Evolutionary conservation across 2,329 filamentous ascomycete species (phyloP).

Genomic region (Aspergillus versicolor): DNA sequence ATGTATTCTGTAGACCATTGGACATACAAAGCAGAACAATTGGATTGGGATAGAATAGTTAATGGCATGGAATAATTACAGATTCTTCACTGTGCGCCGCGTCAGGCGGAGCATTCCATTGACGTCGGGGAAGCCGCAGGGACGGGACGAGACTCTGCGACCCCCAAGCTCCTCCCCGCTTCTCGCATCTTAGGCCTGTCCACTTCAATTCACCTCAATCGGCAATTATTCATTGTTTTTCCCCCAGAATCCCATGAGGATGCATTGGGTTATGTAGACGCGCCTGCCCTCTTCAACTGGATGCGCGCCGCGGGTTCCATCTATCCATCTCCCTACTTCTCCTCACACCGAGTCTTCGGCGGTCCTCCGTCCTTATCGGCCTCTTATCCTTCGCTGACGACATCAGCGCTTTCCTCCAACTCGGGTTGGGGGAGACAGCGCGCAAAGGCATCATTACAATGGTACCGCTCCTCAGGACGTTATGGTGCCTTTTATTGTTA

Average conservation of each 20-base stretch:
- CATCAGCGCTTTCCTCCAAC: not conserved
- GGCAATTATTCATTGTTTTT: not conserved
- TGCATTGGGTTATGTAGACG: slow-evolving; percentile 8
- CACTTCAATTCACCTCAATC: not conserved
- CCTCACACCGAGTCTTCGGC: not conserved
- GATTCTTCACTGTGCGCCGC: not conserved
- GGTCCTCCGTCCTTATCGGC: not conserved
- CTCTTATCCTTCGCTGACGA: slow-evolving; percentile 8
- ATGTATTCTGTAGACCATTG: not conserved
- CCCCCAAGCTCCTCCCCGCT: slow-evolving; percentile 4
- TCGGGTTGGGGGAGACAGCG: not conserved
- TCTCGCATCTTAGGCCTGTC: slow-evolving; percentile 1
- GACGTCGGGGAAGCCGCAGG: not conserved
- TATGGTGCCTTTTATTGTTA: slow-evolving; percentile 24
- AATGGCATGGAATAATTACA: not conserved
- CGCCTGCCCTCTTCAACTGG: slow-evolving; percentile 6
- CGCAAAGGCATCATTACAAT: not conserved
- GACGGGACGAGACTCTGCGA: not conserved
- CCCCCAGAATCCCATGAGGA: slow-evolving; percentile 1
- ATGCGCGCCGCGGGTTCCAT: slow-evolving; percentile 1
- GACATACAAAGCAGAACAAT: not conserved
- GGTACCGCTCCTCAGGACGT: slow-evolving; percentile 13
- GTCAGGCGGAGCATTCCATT: slow-evolving; percentile 3
- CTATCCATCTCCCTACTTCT: slow-evolving; percentile 4
- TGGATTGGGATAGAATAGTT: not conserved